A percentile compares a stretch with the other conserved stretches of the same genome.
phyloP scores from a whole-genome alignment of 768 basidiomycete species.

The Gautieria morchelliformis region DNA sequence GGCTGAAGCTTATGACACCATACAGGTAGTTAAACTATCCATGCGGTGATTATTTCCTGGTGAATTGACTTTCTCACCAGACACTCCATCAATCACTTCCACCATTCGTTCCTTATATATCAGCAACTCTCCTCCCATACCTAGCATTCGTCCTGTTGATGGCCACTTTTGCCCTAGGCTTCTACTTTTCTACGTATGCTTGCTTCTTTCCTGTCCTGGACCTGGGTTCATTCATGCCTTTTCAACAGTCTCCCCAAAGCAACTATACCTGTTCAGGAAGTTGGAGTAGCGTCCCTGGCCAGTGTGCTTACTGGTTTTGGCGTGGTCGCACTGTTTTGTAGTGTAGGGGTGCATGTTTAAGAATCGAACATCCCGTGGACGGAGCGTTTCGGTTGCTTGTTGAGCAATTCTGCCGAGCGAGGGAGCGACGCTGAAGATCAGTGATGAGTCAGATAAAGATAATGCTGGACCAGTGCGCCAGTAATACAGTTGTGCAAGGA shows the following conservation, averaged over 20 bases:
- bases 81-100: constrained; percentile 57
- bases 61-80: constrained; percentile 22
- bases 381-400: background rate
- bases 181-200: constrained; percentile 72
- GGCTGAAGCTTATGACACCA: constrained; percentile 39
- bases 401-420: too few relatives aligned
- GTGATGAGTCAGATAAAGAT: too few relatives aligned
- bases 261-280: constrained; percentile 55
- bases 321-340: constrained; percentile 82
- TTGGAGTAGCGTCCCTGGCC: constrained; percentile 59
- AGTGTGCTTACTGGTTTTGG: constrained; percentile 82
- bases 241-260: constrained; percentile 49
- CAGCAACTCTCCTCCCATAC: constrained; percentile 60
- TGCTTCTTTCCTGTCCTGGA: background rate
- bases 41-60: background rate
- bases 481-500: too few relatives aligned
- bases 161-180: constrained; percentile 73
- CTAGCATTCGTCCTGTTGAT: constrained; percentile 66
- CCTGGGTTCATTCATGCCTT: background rate
- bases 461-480: too few relatives aligned
- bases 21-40: constrained; percentile 48
- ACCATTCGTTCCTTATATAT: constrained; percentile 59
- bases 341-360: constrained; percentile 73
- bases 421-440: too few relatives aligned
- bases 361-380: background rate